Evolutionary conservation across 2,329 filamentous ascomycete genomes (phyloP).

Genomic region (Talaromyces sp.): DNA sequence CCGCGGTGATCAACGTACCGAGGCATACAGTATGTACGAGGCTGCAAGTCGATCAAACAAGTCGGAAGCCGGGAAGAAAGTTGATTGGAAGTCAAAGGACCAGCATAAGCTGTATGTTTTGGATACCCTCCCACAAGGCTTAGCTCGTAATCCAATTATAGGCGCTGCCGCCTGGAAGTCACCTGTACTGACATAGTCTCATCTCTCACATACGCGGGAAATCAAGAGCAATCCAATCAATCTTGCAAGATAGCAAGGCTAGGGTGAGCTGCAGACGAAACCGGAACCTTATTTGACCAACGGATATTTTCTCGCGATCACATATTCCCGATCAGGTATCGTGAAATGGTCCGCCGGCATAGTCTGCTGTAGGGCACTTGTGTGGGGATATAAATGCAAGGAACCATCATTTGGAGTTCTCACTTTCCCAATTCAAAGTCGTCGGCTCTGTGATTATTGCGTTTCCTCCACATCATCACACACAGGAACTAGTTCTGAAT

Average conservation of each 20-base stretch:
- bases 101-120: slow-evolving; percentile 5
- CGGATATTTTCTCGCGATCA: background rate
- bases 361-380: background rate
- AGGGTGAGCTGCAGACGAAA: background rate
- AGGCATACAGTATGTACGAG: background rate
- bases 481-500: background rate
- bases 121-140: slow-evolving; percentile 5
- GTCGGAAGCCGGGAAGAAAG: slow-evolving; percentile 10
- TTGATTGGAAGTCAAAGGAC: slow-evolving; percentile 6
- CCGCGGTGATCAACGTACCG: background rate
- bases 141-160: background rate
- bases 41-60: slow-evolving; percentile 13
- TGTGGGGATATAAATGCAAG: slow-evolving; percentile 3
- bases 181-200: background rate
- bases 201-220: background rate
- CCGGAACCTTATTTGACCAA: background rate
- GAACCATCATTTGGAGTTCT: background rate
- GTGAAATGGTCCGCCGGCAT: background rate
- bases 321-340: background rate
- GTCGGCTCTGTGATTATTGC: background rate
- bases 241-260: background rate
- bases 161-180: background rate
- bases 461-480: background rate
- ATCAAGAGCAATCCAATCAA: background rate
- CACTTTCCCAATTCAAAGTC: background rate